Evolutionary conservation across 2,329 filamentous ascomycete genomes (phyloP).

Genomic region (Colletotrichum sublineola): DNA sequence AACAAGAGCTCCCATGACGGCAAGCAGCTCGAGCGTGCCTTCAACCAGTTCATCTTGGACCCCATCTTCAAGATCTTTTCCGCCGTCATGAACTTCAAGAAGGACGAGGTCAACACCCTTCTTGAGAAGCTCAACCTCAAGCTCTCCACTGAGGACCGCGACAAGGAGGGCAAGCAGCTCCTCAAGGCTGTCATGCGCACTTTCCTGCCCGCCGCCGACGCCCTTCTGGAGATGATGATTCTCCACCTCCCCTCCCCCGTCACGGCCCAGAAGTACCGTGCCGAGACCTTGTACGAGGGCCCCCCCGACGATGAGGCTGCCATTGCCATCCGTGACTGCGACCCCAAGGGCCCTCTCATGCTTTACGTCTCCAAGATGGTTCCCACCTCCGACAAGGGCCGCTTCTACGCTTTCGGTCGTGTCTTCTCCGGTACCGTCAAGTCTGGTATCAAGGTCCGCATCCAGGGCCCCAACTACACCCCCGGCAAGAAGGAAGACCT

Average conservation of each 20-base stretch:
- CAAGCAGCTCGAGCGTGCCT: slow-evolving; percentile 94
- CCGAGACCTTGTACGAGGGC: slow-evolving; percentile 98
- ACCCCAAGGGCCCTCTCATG: slow-evolving; percentile 98
- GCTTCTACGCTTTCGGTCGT: slow-evolving; percentile 99
- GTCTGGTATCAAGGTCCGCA: slow-evolving; percentile 99
- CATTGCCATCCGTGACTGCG: slow-evolving; percentile 98
- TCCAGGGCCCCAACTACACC: slow-evolving; percentile 98
- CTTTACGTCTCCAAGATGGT: slow-evolving; percentile 99
- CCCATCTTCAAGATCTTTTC: slow-evolving; percentile 99
- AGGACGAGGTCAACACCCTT: slow-evolving; percentile 86
- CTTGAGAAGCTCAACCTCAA: slow-evolving; percentile 96
- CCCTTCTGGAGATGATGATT: slow-evolving; percentile 99
- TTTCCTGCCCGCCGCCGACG: slow-evolving; percentile 98
- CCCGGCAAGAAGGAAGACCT: slow-evolving; percentile 99
- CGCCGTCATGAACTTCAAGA: slow-evolving; percentile 98
- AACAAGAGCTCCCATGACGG: slow-evolving; percentile 87
- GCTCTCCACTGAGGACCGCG: slow-evolving; percentile 86
- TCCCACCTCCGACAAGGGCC: slow-evolving; percentile 98
- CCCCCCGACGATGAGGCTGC: slow-evolving; percentile 91
- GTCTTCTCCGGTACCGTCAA: slow-evolving; percentile 98
- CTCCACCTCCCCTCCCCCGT: slow-evolving; percentile 97
- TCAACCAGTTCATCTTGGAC: slow-evolving; percentile 99
- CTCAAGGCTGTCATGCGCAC: slow-evolving; percentile 99
- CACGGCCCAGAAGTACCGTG: slow-evolving; percentile 97
- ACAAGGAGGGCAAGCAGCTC: slow-evolving; percentile 96